Evolutionary conservation across 1,284 basidiomycete genomes (phyloP).

Genomic region (Trichosporon sp.): DNA sequence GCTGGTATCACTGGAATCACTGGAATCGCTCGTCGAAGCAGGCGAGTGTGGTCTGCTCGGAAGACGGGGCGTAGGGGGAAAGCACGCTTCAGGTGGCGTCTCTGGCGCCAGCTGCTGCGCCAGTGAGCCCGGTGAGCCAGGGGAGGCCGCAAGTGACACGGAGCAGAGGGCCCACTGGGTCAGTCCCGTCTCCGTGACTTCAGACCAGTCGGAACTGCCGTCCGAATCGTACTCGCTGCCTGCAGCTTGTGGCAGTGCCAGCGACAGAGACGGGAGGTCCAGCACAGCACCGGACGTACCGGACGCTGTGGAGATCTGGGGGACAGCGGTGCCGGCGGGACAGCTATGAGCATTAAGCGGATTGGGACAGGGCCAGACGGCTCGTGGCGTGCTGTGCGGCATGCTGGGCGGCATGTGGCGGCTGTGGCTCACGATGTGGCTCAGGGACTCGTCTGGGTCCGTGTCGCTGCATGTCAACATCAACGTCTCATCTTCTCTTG

Average conservation of each 20-base stretch:
- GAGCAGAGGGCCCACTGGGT: neutral
- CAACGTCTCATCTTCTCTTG: no score
- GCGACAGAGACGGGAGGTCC: neutral
- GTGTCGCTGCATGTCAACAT: neutral
- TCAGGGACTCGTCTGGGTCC: neutral
- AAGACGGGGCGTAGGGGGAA: neutral
- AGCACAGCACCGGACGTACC: neutral
- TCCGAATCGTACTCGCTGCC: neutral
- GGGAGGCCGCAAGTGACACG: neutral
- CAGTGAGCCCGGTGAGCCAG: neutral
- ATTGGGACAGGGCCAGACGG: no score
- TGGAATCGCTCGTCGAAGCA: neutral
- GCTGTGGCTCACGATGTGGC: neutral
- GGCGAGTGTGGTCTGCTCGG: neutral
- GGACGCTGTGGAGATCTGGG: no score
- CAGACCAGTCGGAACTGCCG: neutral
- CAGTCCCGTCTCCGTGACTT: neutral
- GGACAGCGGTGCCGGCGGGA: no score
- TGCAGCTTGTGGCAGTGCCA: neutral
- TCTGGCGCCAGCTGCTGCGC: neutral
- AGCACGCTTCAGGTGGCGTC: conserved; percentile 2
- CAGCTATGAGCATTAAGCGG: no score
- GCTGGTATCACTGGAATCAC: neutral
- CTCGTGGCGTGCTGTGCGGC: no score
- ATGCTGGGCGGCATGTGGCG: neutral